Base-by-base conservation (phyloP, 2,329 filamentous ascomycete species). In the Coniochaeta sp. region DNA sequence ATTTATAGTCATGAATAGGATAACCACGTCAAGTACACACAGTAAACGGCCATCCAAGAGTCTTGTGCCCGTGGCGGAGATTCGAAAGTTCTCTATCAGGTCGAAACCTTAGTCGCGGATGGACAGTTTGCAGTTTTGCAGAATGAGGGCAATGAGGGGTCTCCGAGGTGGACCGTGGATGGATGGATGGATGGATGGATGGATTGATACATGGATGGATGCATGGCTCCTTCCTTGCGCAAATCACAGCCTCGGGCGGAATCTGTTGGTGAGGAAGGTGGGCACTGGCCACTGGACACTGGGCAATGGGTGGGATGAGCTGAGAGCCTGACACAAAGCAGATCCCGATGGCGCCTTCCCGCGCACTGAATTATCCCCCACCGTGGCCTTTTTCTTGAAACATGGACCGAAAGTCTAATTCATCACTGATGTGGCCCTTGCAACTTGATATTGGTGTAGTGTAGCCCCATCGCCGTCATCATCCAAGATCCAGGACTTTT, bases 221-320 rank as follows among this genome's bases (percentile, higher is more conserved):
- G 36, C 7, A 4, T 38, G 36, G 36, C 36, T 54, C 26, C 47
- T 50, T 47, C 58, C 58, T 47, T 59, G 58, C 33, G 58, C 58
- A 59, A 59, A 59, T 56, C 58, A 56, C 58, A 24, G 26, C 33
- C 43, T 47, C 19, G 43, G 24, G 43, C 43, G 43, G 22, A 24
- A 52, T 31, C 28, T 28, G 44, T 28, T 5, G 11, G 43, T 24
- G 22, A 47, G 43, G 43, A 7, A 47, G 43, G 19, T 47, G 43
- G 17, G 34, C n/a, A n/a, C n/a, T n/a, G n/a, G n/a, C n/a, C n/a
- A n/a, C n/a, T n/a, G n/a, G n/a, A n/a, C n/a, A n/a, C n/a, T n/a
- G n/a, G n/a, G 31, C 6, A 33, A 36, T 9, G 34, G 11, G 26
- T 28, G 26, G 26, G 26, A 36, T 55, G 16, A 55, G 52, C 52